Evolutionary conservation across 2,329 filamentous ascomycete species (phyloP).

Genomic region (Penicillium sp.): DNA sequence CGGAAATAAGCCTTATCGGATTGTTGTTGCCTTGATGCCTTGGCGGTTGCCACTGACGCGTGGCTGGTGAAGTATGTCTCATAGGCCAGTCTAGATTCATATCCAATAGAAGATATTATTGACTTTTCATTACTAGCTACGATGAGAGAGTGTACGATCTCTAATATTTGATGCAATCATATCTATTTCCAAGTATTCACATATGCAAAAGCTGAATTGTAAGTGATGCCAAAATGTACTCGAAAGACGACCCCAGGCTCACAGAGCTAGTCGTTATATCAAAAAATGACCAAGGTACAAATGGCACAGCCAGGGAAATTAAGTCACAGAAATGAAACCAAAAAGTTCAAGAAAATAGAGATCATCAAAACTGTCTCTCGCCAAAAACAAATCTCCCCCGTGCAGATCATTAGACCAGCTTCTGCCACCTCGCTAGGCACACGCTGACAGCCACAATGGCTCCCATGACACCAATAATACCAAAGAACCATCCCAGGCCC

Average conservation of each 20-base stretch:
- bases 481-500: slow-evolving; percentile 56
- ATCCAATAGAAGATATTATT: neutral
- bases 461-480: slow-evolving; percentile 55
- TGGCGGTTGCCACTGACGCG: slow-evolving; percentile 12
- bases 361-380: slow-evolving; percentile 12
- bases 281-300: slow-evolving; percentile 1
- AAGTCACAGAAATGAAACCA: neutral
- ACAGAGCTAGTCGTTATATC: neutral
- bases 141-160: neutral
- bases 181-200: neutral
- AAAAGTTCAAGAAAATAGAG: neutral
- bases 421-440: slow-evolving; percentile 48
- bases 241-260: neutral
- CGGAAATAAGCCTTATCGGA: slow-evolving; percentile 21
- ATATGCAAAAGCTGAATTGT: slow-evolving; percentile 1
- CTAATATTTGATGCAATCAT: neutral
- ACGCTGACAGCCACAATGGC: slow-evolving; percentile 49
- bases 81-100: neutral
- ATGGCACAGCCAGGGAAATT: neutral
- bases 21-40: slow-evolving; percentile 23
- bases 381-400: slow-evolving; percentile 1
- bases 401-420: slow-evolving; percentile 44
- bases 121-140: neutral
- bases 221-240: neutral
- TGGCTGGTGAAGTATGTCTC: neutral